phyloP scores from a whole-genome alignment of 1,284 basidiomycete genomes.

The Phylloboletellus chloephorus region DNA sequence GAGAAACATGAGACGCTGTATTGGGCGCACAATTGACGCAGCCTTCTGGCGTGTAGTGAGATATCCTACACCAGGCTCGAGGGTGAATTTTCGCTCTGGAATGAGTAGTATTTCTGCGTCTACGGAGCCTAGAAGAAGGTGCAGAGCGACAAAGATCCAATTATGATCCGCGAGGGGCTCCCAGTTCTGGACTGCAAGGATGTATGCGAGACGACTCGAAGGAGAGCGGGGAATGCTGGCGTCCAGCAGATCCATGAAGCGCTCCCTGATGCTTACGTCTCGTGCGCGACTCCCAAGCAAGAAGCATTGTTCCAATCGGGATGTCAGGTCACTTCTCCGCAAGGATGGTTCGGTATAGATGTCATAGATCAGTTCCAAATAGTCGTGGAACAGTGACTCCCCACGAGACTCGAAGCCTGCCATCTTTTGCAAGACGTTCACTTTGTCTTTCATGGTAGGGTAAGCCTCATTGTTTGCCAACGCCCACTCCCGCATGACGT shows the following conservation, averaged over 20 bases:
- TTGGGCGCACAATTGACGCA: constrained; percentile 64
- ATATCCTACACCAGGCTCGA: constrained; percentile 28
- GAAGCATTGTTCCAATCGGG: constrained; percentile 91
- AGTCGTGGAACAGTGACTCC: constrained; percentile 73
- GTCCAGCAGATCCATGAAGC: constrained; percentile 91
- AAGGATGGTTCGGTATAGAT: constrained; percentile 89
- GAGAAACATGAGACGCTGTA: constrained; percentile 81
- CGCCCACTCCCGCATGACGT: constrained; percentile 87
- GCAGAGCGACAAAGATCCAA: constrained; percentile 92
- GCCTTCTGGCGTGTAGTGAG: constrained; percentile 47
- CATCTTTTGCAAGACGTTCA: constrained; percentile 88
- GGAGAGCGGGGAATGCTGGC: constrained; percentile 82
- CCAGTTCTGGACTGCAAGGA: constrained; percentile 95
- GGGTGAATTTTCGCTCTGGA: constrained; percentile 32
- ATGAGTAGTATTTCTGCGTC: constrained; percentile 55
- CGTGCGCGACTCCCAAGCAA: constrained; percentile 86
- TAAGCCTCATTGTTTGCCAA: constrained; percentile 78
- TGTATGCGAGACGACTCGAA: constrained; percentile 81
- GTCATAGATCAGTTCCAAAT: constrained; percentile 88
- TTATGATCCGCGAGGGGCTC: constrained; percentile 90
- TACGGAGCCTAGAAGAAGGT: constrained; percentile 83
- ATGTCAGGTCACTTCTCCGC: constrained; percentile 90
- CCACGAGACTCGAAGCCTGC: constrained; percentile 79
- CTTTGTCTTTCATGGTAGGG: constrained; percentile 96
- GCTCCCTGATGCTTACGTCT: constrained; percentile 75